A percentile compares a stretch with the other conserved stretches of the same genome.
Evolutionary conservation across 202 grass and related monocot species (phyloP).

Genomic region (Dendrocalamus latiflorus): DNA sequence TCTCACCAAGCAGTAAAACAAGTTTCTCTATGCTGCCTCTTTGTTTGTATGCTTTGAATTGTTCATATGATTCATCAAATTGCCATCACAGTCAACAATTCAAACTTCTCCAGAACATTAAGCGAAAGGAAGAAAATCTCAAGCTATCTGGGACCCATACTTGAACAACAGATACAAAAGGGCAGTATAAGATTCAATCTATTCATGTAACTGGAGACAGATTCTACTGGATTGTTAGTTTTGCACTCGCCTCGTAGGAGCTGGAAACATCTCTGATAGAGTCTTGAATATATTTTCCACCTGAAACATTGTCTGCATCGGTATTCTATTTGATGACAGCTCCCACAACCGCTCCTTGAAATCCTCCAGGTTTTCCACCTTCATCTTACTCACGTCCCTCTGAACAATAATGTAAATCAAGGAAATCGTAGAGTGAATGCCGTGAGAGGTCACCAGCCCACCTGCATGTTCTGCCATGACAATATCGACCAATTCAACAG

Average conservation of each 20-base stretch:
- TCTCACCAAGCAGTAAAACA: too few relatives aligned
- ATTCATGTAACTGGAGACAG: conserved; percentile 18
- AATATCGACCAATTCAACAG: conserved; percentile 25
- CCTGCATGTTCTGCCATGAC: conserved; percentile 3
- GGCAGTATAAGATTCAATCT: background rate
- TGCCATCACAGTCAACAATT: conserved; percentile 2
- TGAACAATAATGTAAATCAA: conserved; percentile 24
- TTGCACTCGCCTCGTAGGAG: background rate
- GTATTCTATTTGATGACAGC: conserved; percentile 30
- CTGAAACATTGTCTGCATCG: conserved; percentile 31
- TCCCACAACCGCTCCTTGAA: conserved; percentile 26
- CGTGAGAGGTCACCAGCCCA: conserved; percentile 13
- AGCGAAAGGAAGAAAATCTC: conserved; percentile 24
- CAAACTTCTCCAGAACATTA: conserved; percentile 21
- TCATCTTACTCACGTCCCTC: conserved; percentile 28
- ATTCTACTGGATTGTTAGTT: conserved; percentile 21
- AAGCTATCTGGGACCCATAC: background rate
- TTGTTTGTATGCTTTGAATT: background rate
- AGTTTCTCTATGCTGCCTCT: background rate
- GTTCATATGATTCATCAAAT: conserved; percentile 13
- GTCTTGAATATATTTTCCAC: conserved; percentile 7
- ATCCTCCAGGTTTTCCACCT: conserved; percentile 28
- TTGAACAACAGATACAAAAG: background rate
- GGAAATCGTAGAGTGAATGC: conserved; percentile 20
- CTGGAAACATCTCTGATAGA: conserved; percentile 14